Percentiles rank a stretch among this genome's conserved stretches.
Conservation (phyloP, 139 green algal species). For the Chlamydomonas schloesseri region DNA sequence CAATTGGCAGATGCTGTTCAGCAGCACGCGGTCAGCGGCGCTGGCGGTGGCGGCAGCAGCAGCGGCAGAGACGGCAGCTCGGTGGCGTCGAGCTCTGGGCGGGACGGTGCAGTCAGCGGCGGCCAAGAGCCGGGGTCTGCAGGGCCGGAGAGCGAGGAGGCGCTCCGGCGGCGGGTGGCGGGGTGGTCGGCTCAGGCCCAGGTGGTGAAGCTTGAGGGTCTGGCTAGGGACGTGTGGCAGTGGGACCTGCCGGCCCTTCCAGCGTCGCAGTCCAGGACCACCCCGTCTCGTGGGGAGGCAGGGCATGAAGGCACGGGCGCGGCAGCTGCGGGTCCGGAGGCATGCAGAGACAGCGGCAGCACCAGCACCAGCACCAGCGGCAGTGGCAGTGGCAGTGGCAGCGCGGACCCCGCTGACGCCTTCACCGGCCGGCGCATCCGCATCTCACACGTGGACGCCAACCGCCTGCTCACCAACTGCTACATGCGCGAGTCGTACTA, state of each 20-base stretch:
- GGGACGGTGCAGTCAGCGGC: no score
- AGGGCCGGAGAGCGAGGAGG: neutral
- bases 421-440: neutral
- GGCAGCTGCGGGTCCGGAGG: no score
- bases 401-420: neutral
- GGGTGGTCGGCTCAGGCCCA: slow-evolving; percentile 5
- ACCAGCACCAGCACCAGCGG: neutral
- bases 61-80: neutral
- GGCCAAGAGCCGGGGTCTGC: neutral
- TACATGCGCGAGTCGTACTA: slow-evolving; percentile 74
- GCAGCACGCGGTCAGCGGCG: neutral
- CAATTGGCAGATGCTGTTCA: no score
- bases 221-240: slow-evolving; percentile 43
- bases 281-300: neutral
- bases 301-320: no score
- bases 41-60: neutral
- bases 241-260: slow-evolving; percentile 3
- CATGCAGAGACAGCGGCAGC: no score
- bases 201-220: slow-evolving; percentile 2
- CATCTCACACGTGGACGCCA: slow-evolving; percentile 57
- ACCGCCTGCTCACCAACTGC: slow-evolving; percentile 53
- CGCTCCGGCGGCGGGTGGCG: neutral
- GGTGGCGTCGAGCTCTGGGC: no score
- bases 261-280: neutral
- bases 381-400: neutral